Evolutionary conservation across 306 rosid genomes (phyloP), one percentile per base, ranked within the genome.

Genomic region (Cicer cuneatum): DNA sequence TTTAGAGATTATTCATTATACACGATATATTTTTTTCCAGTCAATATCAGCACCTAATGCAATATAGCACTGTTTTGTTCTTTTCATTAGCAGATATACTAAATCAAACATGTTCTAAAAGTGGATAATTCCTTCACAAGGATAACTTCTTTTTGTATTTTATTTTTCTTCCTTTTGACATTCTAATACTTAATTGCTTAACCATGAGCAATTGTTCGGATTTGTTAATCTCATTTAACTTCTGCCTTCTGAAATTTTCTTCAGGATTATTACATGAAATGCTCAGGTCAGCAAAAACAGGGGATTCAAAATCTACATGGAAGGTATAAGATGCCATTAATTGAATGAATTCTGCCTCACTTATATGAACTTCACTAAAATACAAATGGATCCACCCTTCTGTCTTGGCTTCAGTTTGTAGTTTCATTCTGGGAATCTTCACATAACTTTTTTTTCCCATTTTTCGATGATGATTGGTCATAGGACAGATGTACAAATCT

Each of bases 231-330:
- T 66, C 35, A 45, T 75, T 75, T 56, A 29, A 18, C 19, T 63
- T 73, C 29, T 45, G 48, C 61, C 29, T 42, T 76, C 53, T 58
- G 73, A 77, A 80, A 71, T 53, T 67, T 76, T 68, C 72, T 77
- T 47, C 82, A 92, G 99, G 99, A 79, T 83, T 94, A 81, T 86
- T 94, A 80, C 89, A 82, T 65, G 99, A 94, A 83, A 94, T 94
- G 99, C 96, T 94, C 60, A 88, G 93, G 80, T 87, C 92, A 15
- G 88, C 97, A 2, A 94, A 87, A 90, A 88, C 89, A 5, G 97
- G 97, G 74, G 99, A 94, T 85, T 94, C 97, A 78, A 94, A 87
- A 84, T 86, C 97, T 69, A 89, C 96, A 74, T 94, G 99, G 99
- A 94, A 94, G 99, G 99, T 94, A 87, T 71, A 40, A 52, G 68